Conservation (phyloP, 768 basidiomycete species). For the Tricholoma matsutake region DNA sequence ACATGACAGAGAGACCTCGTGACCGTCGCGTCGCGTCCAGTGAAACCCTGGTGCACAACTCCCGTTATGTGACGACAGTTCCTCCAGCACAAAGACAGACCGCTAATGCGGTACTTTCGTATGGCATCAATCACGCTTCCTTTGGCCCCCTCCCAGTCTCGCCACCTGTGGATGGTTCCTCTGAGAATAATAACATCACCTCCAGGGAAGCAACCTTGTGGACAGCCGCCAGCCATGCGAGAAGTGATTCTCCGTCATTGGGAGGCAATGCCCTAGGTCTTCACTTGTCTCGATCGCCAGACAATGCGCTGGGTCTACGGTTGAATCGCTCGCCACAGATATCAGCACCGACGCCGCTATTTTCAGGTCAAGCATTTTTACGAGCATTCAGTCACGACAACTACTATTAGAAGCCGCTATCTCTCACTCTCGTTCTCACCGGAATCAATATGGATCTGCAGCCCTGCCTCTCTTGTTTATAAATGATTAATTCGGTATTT, state of each 20-base stretch:
- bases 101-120: neutral
- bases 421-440: neutral
- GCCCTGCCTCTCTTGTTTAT: neutral
- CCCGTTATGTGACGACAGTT: neutral
- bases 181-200: neutral
- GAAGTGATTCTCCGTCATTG: neutral
- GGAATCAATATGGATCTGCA: neutral
- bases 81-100: neutral
- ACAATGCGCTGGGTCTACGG: slow-evolving; percentile 2
- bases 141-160: neutral
- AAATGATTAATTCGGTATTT: neutral
- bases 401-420: neutral
- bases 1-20: neutral
- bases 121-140: neutral
- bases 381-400: slow-evolving; percentile 2
- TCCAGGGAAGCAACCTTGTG: neutral
- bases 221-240: neutral
- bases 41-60: neutral
- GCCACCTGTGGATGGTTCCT: neutral
- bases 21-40: neutral
- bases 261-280: slow-evolving; percentile 4
- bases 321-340: slow-evolving; percentile 1
- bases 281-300: neutral
- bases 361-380: slow-evolving; percentile 2
- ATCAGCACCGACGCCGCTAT: slow-evolving; percentile 2